Evolutionary conservation across 2,329 filamentous ascomycete species (phyloP), one percentile per base, ranked within the genome.

Genomic region (Alternaria atra): DNA sequence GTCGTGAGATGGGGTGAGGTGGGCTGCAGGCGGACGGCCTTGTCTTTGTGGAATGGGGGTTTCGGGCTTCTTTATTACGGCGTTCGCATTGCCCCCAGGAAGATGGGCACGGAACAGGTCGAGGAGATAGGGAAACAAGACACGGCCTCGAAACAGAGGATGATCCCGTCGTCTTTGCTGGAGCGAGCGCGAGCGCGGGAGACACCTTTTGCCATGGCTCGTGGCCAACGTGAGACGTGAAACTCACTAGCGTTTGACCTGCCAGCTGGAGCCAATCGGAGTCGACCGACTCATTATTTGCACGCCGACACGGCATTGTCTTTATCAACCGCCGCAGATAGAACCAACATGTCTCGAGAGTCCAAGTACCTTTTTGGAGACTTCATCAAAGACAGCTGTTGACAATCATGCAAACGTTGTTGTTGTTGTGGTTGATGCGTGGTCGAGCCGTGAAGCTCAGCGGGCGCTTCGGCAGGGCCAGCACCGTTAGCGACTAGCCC

Each of bases 71-170:
- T 65, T 64, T 64, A 64, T 66, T 59, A 52, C 64, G 56, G 61
- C 61, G 53, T 42, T 51, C 46, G 46, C 47, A 54, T 39, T 55
- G 51, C 29, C 35, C 30, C 53, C 61, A 44, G 63, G 52, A 40
- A 39, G 50, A 37, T 37, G 20, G 20, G 37, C 37, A 30, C 43
- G 43, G 35, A 15, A 48, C 34, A 52, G 15, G 47, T 34, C 10
- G 57, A 25, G 30, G 54, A 44, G 30, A 37, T 29, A 34, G 50
- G 52, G 39, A 63, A 65, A 63, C 60, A 65, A 63, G 63, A 62
- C 62, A 62, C 63, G 60, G 57, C n/a, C 52, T 57, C 61, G 61
- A 66, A 66, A 65, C 64, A 60, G 57, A 48, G 52, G 44, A 34
- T 59, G 29, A 50, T 52, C 44, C 53, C 47, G 54, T 52, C 47